Base-by-base conservation (phyloP, 169 alveolate species). In the Babesia bovis region DNA sequence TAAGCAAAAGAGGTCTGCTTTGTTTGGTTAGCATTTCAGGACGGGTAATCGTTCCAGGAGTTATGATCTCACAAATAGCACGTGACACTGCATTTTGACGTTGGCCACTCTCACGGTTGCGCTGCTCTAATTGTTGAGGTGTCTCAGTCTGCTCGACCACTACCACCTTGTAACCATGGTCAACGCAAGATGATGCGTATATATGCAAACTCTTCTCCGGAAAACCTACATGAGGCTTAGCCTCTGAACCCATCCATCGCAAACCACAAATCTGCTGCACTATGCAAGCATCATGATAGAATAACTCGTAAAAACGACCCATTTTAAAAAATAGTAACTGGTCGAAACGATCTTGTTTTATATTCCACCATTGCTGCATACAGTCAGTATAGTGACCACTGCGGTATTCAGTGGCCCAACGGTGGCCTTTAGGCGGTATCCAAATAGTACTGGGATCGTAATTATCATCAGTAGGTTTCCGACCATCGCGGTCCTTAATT, bases 81-180 rank as follows among this genome's bases (percentile, higher is more conserved):
- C 99, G 92, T 30, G 92, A 83, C 0, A 97, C 96, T 7, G 96
- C 93, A 72, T 94, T 94, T 28, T 92, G 95, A 56, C 85, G 85
- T 57, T 77, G 85, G 51, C 81, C 83, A 33, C 85, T 89, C 55
- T 94, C 96, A 67, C 90, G 69, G 76, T 93, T 90, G 30, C 94
- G 78, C 67, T 89, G 85, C 73, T 95, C 96, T 81, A 97, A 74
- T 84, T 95, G 96, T 52, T 93, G 94, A 13, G 99, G 98, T 15
- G 99, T 97, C 85, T 98, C 99, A 60, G 96, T 96, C 85, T 98
- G 98, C 86, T 98, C 99, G 4, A 97, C 97, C n/a, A 98, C 99
- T 4, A 96, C 99, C 5, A 97, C 98, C 67, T 95, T 96, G 73
- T 85, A 95, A 21, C 99, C 99, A 45, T 90, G 73, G 36, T 90